Base-by-base conservation (phyloP, 2,329 filamentous ascomycete genomes). In the Pseudonectria buxi region DNA sequence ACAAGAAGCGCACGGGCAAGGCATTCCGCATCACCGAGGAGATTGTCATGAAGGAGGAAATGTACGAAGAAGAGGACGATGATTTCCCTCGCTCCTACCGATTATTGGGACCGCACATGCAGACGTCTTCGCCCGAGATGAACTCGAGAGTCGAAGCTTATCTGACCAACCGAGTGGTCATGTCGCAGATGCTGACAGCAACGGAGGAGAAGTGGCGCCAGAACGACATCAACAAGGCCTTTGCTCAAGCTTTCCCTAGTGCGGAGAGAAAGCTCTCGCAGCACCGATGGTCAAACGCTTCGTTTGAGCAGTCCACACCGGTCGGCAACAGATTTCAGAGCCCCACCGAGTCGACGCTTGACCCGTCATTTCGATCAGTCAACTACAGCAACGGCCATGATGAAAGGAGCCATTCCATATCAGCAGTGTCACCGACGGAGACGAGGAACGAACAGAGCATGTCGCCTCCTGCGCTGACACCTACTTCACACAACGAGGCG, bases 41-140 rank as follows among this genome's bases (percentile, higher is more conserved):
- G 53, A 88, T 92, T 16, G 88, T 95, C 10, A 69, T 84, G 48
- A 88, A 86, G 44, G 89, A 95, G 58, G 87, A 94, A 58, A 94
- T 95, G 86, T 95, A 95, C 56, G 88, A 95, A 54, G 89, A 95
- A 59, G 86, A 94, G 54, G 88, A 94, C 35, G 86, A 94, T 48
- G 84, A 89, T 37, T 57, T 86, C 15, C 79, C 82, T 1, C 71
- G 77, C 41, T 76, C 78, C 35, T 84, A 80, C 53, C 71, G 78
- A 39, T 67, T 77, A 11, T 64, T 86, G 24, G 76, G 76, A 11
- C 69, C 76, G 3, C 73, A 81, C 48, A 63, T 84, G 39, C 71
- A 78, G 46, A 81, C 74, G 2, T 66, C 65, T 12, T 78, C 76
- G 2, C 58, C 69, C 16, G 72, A 78, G 41, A 73, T 83, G 56